Conservation (phyloP, 331 rosid species). For the Dryas integrifolia region DNA sequence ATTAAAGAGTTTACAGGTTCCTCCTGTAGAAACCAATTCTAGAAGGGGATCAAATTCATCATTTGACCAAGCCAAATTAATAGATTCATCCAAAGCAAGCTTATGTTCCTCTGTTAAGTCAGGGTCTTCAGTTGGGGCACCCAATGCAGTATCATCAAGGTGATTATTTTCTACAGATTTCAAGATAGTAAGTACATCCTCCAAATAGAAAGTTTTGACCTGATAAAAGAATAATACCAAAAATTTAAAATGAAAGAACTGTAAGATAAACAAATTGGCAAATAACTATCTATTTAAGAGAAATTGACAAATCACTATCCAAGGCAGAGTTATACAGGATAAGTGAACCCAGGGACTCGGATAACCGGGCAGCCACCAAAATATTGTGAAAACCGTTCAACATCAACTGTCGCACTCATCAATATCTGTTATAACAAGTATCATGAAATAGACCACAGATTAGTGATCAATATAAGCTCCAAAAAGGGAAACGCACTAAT, state of each 20-base stretch:
- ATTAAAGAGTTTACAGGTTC: conserved; percentile 44
- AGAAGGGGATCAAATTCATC: conserved; percentile 75
- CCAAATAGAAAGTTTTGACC: conserved; percentile 82
- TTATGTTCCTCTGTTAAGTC: conserved; percentile 61
- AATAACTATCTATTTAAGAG: not conserved
- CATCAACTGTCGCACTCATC: conserved; percentile 92
- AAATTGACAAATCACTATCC: not conserved
- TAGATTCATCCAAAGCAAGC: conserved; percentile 78
- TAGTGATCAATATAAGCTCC: conserved; percentile 4
- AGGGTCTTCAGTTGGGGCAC: conserved; percentile 29
- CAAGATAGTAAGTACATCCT: conserved; percentile 79
- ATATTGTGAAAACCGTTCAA: conserved; percentile 78
- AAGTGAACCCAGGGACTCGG: conserved; percentile 86
- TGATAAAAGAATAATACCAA: conserved; percentile 31
- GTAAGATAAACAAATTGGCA: conserved; percentile 9
- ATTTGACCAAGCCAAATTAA: conserved; percentile 71
- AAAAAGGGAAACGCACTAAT: conserved; percentile 5
- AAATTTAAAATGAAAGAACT: conserved; percentile 21
- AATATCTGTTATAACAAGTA: conserved; percentile 53
- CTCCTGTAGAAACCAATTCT: conserved; percentile 66
- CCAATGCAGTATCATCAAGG: conserved; percentile 38
- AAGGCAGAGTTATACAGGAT: conserved; percentile 55
- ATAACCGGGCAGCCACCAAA: conserved; percentile 94
- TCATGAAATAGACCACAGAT: conserved; percentile 1
- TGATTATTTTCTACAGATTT: conserved; percentile 50